Evolutionary conservation across 1,139 yeast genomes (phyloP), one percentile per base, ranked within the genome.

Genomic region (Scheffersomyces titani): DNA sequence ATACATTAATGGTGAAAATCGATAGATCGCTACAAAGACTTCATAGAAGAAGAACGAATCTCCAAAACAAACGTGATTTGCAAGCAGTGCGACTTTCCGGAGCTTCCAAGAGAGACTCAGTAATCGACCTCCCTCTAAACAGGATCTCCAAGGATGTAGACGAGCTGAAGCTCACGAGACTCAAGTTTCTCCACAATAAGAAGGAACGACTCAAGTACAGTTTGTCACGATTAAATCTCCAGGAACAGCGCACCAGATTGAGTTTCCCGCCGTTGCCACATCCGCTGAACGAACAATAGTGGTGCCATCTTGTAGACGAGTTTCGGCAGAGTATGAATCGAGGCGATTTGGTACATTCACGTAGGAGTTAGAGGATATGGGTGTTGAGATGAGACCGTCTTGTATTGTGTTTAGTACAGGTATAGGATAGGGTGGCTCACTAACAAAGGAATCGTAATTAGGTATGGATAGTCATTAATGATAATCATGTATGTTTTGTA

Each of bases 121-220:
- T 53, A 53, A 58, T 20, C 22, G 49, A 46, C 24, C 47, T 59
- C 24, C 56, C 56, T n/a, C 50, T 54, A n/a, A 53, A 52, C 20
- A 47, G 57, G 13, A 52, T 57, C 7, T 51, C 52, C 49, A 61
- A 61, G 51, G 22, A 46, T 19, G 24, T 46, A 19, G 66, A 67
- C 54, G 74, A 68, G 55, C 67, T 61, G 57, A 76, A 73, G 55
- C 55, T 73, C 45, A 69, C 70, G 16, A 66, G 74, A 49, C 68
- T 78, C 59, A 68, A 69, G 57, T 65, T 76, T 21, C 67, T 78
- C 54, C 72, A 71, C 56, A 71, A 74, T 53, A 78, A 77, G 62
- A 77, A 74, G 65, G 75, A 73, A 51, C 64, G 82, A 49, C 69
- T 79, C 64, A 71, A 69, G 65, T 75, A 75, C 61, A 72, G 74